These are phyloP conservation scores for Wallacemonas rigidus DNA, from an alignment of 208 protist species.

Conservation along the genomic window DNA sequence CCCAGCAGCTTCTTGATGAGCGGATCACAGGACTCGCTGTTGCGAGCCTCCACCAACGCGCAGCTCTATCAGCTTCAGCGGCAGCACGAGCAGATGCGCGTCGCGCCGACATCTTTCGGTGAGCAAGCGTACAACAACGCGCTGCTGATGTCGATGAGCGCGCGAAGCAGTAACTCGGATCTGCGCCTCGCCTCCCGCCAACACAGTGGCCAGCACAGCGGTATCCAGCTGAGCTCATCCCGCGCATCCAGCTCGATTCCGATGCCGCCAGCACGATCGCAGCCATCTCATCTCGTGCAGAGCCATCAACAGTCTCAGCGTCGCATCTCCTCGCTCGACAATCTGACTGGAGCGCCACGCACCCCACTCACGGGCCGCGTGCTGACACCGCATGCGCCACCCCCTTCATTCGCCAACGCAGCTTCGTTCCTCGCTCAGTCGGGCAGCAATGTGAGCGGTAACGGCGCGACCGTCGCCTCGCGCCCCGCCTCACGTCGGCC, in stretches of 20 bases:
- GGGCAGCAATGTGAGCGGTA: neutral
- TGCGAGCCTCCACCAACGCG: neutral
- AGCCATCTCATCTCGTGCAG: constrained; percentile 10
- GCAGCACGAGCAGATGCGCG: constrained; percentile 11
- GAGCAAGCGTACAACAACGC: constrained; percentile 38
- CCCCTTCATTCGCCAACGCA: neutral
- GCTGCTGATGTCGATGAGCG: constrained; percentile 39
- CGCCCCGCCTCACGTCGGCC: neutral
- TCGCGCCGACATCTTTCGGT: constrained; percentile 7
- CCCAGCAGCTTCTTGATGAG: neutral
- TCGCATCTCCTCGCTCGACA: constrained; percentile 7
- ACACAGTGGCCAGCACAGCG: constrained; percentile 1
- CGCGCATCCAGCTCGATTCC: neutral
- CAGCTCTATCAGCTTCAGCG: constrained; percentile 6
- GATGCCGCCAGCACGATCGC: neutral
- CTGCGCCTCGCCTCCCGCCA: constrained; percentile 7
- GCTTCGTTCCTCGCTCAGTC: no score
- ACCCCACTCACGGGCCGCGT: constrained; percentile 12
- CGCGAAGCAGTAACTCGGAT: constrained; percentile 32
- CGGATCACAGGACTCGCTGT: constrained; percentile 12
- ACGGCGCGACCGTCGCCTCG: neutral
- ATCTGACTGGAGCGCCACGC: neutral
- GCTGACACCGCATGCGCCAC: constrained; percentile 14
- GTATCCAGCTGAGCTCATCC: neutral
- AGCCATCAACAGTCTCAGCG: neutral